Base-by-base conservation (phyloP, 1,284 basidiomycete species). In the Xerocomus cyaneibrunnescens region DNA sequence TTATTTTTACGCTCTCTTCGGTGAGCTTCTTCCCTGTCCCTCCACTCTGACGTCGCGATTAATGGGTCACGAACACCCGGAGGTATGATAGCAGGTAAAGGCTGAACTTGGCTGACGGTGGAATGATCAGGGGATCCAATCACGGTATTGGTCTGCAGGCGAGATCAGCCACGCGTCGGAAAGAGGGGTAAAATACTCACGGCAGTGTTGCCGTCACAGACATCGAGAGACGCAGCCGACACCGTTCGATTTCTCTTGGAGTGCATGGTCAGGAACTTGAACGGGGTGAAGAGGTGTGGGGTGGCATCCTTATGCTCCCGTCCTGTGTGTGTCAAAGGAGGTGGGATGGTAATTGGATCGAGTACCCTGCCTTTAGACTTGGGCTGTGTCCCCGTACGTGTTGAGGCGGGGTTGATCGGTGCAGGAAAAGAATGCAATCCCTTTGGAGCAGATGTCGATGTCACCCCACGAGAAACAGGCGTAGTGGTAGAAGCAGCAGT, bases 61-160 rank as follows among this genome's bases (percentile, higher is more conserved):
- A 78, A 65, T 4, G 84, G 80, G 64, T 90, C 88, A 37, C 85
- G 80, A 43, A 76, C 59, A 14, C 78, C 80, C 4, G 85, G 86
- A 10, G 79, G 76, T 30, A 76, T 72, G 37, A 84, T 70, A 0
- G 78, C 79, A 34, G 79, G 78, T 12, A 78, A 70, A 14, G 72
- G 73, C 17, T 58, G 66, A 13, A 50, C 66, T 55, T 80, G 76
- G 57, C 84, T 83, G 56, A 81, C 71, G 57, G 80, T 76, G 5
- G 87, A 90, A 23, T 81, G 79, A n/a, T 83, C 85, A 6, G 84
- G 84, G 5, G 87, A 88, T 17, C 85, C 86, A 27, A 89, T 66
- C 34, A 86, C 78, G 14, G 88, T 88, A 59, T 83, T 89, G 22
- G 81, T 69, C 84, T 85, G 52, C 28, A 13, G 9, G 17, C 5